These are phyloP conservation scores for Metschnikowia henanensis DNA, from an alignment of 805 yeast genomes.

Conservation along the genomic window DNA sequence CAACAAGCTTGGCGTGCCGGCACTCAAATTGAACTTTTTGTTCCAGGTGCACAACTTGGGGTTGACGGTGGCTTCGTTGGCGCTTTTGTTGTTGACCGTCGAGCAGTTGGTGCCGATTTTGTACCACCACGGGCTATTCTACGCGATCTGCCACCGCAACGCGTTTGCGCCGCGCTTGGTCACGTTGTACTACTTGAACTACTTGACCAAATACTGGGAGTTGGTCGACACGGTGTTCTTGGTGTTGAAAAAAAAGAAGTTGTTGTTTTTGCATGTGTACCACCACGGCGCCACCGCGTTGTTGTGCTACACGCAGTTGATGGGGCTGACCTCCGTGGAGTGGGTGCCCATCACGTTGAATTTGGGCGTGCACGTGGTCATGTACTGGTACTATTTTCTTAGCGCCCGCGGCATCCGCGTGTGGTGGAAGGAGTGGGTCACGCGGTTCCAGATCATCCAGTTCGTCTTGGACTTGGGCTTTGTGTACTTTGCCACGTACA, in stretches of 20 bases:
- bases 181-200: slow-evolving; percentile 85
- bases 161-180: slow-evolving; percentile 87
- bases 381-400: slow-evolving; percentile 97
- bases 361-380: slow-evolving; percentile 89
- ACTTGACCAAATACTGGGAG: slow-evolving; percentile 86
- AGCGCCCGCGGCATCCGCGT: slow-evolving; percentile 91
- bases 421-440: slow-evolving; percentile 99
- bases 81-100: slow-evolving; percentile 63
- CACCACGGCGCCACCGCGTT: slow-evolving; percentile 99
- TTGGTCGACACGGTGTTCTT: slow-evolving; percentile 88
- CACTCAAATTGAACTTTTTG: slow-evolving; percentile 70
- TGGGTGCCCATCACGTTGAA: slow-evolving; percentile 94
- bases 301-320: slow-evolving; percentile 88
- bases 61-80: slow-evolving; percentile 67
- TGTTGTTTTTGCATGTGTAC: slow-evolving; percentile 91
- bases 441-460: slow-evolving; percentile 93
- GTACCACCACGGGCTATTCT: slow-evolving; percentile 71
- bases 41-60: slow-evolving; percentile 86
- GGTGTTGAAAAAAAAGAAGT: slow-evolving; percentile 87
- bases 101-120: slow-evolving; percentile 88
- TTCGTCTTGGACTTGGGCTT: slow-evolving; percentile 86
- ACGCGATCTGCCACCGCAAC: slow-evolving; percentile 72
- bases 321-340: slow-evolving; percentile 86
- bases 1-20: slow-evolving; percentile 49
- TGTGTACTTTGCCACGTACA: slow-evolving; percentile 92